Base-by-base conservation (phyloP, 208 protist genomes). In the Crithidia expoeki region DNA sequence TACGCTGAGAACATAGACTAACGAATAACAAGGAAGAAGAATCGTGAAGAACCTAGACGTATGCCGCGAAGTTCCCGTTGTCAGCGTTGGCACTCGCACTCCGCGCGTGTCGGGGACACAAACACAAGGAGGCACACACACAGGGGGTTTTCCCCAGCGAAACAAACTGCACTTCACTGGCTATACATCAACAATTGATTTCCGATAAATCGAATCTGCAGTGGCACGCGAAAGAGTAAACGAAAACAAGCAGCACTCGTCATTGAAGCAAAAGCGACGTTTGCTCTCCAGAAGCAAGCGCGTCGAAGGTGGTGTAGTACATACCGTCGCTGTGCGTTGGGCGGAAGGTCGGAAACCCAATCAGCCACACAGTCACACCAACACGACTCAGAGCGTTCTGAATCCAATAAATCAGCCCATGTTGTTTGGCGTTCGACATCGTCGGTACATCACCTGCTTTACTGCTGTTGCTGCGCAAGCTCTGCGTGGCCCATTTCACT, bases 291-390 rank as follows among this genome's bases (percentile, higher is more conserved):
- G 49, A 36, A 14, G 56, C 67, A 23, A 72, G 42, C 17, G 69
- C 34, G 52, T 85, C 76, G 58, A 84, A 93, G 0, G 76, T 86
- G 28, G 68, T 70, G 55, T 85, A 95, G 55, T 94, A 81, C 46
- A 94, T 68, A n/a, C 90, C 90, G 61, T 95, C 84, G 55, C 73
- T 61, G 28, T 51, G 52, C 14, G 68, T 80, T 0, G 76, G 69
- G 1, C 81, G 80, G 1, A 93, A 28, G 14, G 86, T 87, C 0
- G 88, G 86, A 5, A 90, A 62, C 21, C 44, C 30, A 12, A 83
- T 38, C 1, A 92, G 60, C 90, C 90, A 95, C 16, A 72, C 9
- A n/a, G 82, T 14, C 25, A 90, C 38, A 0, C 56, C 19, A 9
- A 70, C 59, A 5, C 58, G 61, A 0, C 25, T 38, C 21, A 50